A percentile compares a stretch with the other conserved stretches of the same genome.
phyloP scores from a whole-genome alignment of 2,329 filamentous ascomycete species.

The Cercospora brassicicola region DNA sequence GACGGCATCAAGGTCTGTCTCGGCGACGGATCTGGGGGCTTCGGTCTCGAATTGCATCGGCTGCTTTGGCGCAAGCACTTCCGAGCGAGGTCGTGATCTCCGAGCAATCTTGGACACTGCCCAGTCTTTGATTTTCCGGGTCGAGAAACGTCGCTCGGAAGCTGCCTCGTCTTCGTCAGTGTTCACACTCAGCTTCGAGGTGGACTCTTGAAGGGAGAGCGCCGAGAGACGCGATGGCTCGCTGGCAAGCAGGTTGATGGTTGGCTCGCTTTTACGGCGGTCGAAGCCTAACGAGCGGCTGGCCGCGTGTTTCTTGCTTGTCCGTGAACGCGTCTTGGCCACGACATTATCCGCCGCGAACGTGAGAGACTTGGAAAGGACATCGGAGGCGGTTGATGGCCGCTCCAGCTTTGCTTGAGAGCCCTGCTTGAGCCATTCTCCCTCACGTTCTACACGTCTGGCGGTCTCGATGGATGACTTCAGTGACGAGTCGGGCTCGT shows the following conservation, averaged over 20 bases:
- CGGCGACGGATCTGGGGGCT: constrained; percentile 24
- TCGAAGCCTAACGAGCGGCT: constrained; percentile 64
- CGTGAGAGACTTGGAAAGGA: constrained; percentile 15
- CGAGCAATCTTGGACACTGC: constrained; percentile 58
- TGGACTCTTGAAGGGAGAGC: constrained; percentile 36
- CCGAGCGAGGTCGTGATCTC: constrained; percentile 19
- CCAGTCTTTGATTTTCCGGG: constrained; percentile 72
- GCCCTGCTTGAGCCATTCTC: constrained; percentile 36
- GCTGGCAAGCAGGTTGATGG: constrained; percentile 31
- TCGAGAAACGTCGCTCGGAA: constrained; percentile 31
- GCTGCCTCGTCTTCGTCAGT: constrained; percentile 13
- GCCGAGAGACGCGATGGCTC: constrained; percentile 35
- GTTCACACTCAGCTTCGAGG: constrained; percentile 1
- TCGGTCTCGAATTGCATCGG: constrained; percentile 9
- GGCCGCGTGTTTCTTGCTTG: constrained; percentile 64
- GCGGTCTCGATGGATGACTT: constrained; percentile 30
- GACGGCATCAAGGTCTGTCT: constrained; percentile 38
- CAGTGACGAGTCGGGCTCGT: constrained; percentile 61
- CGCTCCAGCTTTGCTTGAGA: constrained; percentile 24
- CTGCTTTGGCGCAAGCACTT: constrained; percentile 8
- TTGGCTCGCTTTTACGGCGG: constrained; percentile 45
- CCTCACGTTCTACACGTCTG: constrained; percentile 36
- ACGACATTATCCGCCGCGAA: constrained; percentile 19
- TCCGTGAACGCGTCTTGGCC: constrained; percentile 28
- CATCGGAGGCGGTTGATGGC: constrained; percentile 28